Base-by-base conservation (phyloP, 2,329 filamentous ascomycete genomes). In the Hymenoscyphus linearis region DNA sequence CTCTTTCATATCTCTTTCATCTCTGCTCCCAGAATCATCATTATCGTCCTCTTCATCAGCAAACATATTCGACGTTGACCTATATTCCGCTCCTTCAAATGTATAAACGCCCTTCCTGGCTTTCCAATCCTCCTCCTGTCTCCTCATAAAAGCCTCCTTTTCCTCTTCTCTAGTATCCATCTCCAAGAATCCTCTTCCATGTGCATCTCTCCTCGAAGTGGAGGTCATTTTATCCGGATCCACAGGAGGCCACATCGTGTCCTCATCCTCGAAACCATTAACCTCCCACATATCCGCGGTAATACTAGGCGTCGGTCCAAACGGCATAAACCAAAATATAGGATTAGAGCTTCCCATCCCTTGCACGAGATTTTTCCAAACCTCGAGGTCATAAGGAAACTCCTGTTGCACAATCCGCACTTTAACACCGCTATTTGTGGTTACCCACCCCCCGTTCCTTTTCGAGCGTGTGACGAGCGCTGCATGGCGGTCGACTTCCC, bases 361-460 rank as follows among this genome's bases (percentile, higher is more conserved):
- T 70, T 90, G 86, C 16, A 82, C 80, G 71, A 93, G 80, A 73
- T 96, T 96, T 37, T 77, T 73, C 76, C 85, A 91, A 68, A 95
- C 78, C 56, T 89, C 89, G 52, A 93, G 76, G 69, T 96, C 90
- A 74, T 92, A 95, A 0, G 90, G 91, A 68, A 91, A 95, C 73
- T 93, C 89, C 68, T 93, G 83, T 58, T 80, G 82, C 61, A 82
- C 78, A 52, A 89, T 80, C 12, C 78, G 75, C 2, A 86, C 74
- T 52, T 79, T 75, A 67, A 74, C 77, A 4, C 82, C 82, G 4
- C 81, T 81, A 31, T 79, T 76, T 0, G 66, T 68, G 22, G 74
- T 75, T 2, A 74, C 72, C 58, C 71, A 72, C 2, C 74, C 71
- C 1, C 78, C 74, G n/a, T 70, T 73, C 36, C 76, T 75, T 55